Evolutionary conservation across 2,329 filamentous ascomycete species (phyloP), one percentile per base, ranked within the genome.

Genomic region (Paraphaeosphaeria minitans): DNA sequence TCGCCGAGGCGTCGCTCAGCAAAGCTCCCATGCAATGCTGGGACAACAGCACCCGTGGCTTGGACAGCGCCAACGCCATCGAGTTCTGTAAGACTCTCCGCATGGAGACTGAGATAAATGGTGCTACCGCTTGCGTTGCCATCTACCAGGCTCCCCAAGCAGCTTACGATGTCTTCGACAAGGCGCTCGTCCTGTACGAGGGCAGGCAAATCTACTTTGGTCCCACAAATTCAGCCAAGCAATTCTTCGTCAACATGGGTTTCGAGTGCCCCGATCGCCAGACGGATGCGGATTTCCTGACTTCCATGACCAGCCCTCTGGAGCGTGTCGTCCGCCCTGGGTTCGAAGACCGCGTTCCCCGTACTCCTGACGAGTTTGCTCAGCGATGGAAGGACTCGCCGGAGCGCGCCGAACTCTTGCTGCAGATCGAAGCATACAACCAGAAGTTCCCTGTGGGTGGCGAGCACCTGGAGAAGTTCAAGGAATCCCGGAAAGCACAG

Each of bases 251-350:
- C 49, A 78, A 84, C n/a, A 80, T 93, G 37, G 91, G 91, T 0
- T 93, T 92, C 65, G 81, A 85, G 16, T 91, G 89, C 67, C 89
- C 90, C 0, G 83, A 86, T 22, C 84, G 90, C 14, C 86, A 88
- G 83, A 92, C 89, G 0, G 88, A 88, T 0, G 87, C 87, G 4
- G 91, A 94, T 72, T 94, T 93, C 75, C 77, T 93, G 35, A 93
- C 90, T 0, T 91, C 89, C 1, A 87, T 93, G 68, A 92, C 87
- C 1, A 80, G 78, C 45, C 56, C 81, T 14, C 67, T 80, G 35
- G 81, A 83, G 67, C 80, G 81, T 57, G 60, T 82, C 37, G 76
- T 82, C 16, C 74, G 74, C 24, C 60, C 71, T 42, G 81, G 81
- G 6, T 82, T 68, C 51, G 80, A 82, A 61, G 67, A 76, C 62